A percentile compares a stretch with the other conserved stretches of the same genome.
These are phyloP conservation scores for Vitis hybrid DNA, from an alignment of 177 flowering plant genomes.

Conservation along the genomic window DNA sequence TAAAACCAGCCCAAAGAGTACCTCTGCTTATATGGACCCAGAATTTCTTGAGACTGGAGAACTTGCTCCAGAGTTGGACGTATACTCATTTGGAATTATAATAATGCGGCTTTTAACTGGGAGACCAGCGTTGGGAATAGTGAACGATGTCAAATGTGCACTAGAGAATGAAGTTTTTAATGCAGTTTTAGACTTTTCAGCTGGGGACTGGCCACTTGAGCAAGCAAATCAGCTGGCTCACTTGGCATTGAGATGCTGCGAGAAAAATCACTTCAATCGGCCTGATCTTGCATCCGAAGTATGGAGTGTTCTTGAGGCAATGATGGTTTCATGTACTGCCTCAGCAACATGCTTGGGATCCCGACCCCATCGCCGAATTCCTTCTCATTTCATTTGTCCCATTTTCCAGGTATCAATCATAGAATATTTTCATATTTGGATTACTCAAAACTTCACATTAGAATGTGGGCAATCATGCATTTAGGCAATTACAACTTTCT, in stretches of 20 bases:
- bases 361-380: conserved; percentile 32
- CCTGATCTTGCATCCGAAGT: conserved; percentile 52
- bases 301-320: conserved; percentile 37
- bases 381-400: conserved; percentile 70
- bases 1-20: conserved; percentile 8
- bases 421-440: background rate
- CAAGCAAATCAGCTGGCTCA: conserved; percentile 37
- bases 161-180: conserved; percentile 40
- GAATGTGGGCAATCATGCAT: too few relatives aligned
- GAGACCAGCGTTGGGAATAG: conserved; percentile 32
- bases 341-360: conserved; percentile 15
- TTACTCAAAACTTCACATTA: too few relatives aligned
- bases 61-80: conserved; percentile 55
- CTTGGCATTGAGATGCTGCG: conserved; percentile 57
- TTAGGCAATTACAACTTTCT: too few relatives aligned
- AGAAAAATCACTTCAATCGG: conserved; percentile 24
- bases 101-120: conserved; percentile 49
- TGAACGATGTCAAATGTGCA: conserved; percentile 49
- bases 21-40: conserved; percentile 39
- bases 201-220: conserved; percentile 68
- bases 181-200: conserved; percentile 46
- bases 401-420: conserved; percentile 48
- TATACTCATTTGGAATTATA: conserved; percentile 62
- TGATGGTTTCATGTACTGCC: conserved; percentile 26
- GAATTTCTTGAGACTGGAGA: conserved; percentile 37